A percentile compares a stretch with the other conserved stretches of the same genome.
phyloP scores from a whole-genome alignment of 2,329 filamentous ascomycete genomes.

The Penicillium sp. region DNA sequence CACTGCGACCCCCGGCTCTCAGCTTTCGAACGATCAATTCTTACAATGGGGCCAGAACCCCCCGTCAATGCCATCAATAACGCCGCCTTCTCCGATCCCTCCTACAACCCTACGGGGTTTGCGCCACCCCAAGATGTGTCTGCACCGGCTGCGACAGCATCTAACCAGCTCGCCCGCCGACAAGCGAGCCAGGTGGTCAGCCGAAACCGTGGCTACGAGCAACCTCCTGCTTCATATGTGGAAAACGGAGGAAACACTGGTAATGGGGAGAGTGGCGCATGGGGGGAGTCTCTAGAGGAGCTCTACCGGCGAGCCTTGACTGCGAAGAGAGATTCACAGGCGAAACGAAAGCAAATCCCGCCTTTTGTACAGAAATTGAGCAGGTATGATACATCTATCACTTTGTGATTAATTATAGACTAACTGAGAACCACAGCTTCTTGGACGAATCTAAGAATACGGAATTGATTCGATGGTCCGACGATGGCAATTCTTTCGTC shows the following conservation, averaged over 20 bases:
- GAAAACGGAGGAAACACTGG: slow-evolving; percentile 27
- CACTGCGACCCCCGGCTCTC: slow-evolving; percentile 42
- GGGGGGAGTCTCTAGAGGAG: slow-evolving; percentile 68
- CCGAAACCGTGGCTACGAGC: slow-evolving; percentile 42
- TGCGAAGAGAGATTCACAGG: slow-evolving; percentile 83
- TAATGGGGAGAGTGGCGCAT: slow-evolving; percentile 41
- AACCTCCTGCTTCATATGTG: slow-evolving; percentile 30
- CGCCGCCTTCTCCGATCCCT: slow-evolving; percentile 44
- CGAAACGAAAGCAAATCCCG: slow-evolving; percentile 92
- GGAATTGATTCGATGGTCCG: slow-evolving; percentile 94
- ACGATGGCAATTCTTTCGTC: slow-evolving; percentile 93
- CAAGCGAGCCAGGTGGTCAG: slow-evolving; percentile 36
- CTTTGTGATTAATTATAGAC: neutral
- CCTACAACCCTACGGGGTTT: slow-evolving; percentile 31
- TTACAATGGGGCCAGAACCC: slow-evolving; percentile 55
- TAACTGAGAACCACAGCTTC: slow-evolving; percentile 62
- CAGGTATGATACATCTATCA: slow-evolving; percentile 63
- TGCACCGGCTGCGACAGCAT: slow-evolving; percentile 45
- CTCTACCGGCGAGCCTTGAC: slow-evolving; percentile 76
- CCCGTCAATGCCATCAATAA: slow-evolving; percentile 32
- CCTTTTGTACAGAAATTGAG: slow-evolving; percentile 97
- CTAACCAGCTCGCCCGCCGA: slow-evolving; percentile 46
- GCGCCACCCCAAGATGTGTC: slow-evolving; percentile 52
- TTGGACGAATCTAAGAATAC: slow-evolving; percentile 91
- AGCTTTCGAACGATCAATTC: slow-evolving; percentile 54